Percentiles rank a stretch among this genome's conserved stretches.
These are phyloP conservation scores for Eucalyptus paniculata DNA, from an alignment of 345 rosid genomes.

Conservation along the genomic window DNA sequence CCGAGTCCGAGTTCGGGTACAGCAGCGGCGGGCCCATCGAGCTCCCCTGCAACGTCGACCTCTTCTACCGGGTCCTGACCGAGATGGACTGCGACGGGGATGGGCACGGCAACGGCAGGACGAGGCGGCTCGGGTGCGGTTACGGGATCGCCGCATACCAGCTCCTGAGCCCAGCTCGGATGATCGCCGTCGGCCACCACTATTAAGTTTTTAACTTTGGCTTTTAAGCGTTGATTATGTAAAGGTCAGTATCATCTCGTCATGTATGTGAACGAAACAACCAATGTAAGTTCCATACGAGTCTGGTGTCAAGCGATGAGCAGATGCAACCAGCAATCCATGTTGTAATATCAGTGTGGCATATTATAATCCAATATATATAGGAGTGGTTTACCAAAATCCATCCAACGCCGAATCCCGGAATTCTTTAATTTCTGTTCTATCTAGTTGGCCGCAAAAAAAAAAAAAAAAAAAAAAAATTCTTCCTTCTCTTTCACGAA, in stretches of 20 bases:
- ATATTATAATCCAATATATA: not conserved
- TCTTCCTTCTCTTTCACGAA: not conserved
- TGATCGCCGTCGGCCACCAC: conserved; percentile 6
- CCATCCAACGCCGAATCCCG: not conserved
- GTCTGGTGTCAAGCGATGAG: not conserved
- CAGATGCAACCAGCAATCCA: not conserved
- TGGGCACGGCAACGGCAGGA: not conserved
- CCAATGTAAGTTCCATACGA: not conserved
- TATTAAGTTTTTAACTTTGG: not conserved
- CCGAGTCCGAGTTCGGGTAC: conserved; percentile 53
- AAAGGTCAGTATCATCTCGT: not conserved
- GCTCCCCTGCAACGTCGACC: conserved; percentile 55
- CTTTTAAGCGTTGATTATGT: not conserved
- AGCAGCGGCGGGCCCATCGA: conserved; percentile 35
- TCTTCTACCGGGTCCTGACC: conserved; percentile 26
- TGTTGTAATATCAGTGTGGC: not conserved
- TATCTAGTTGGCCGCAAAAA: not conserved
- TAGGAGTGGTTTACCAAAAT: not conserved
- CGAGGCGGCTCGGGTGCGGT: conserved; percentile 13
- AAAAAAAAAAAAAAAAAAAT: no score
- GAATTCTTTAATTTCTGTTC: not conserved
- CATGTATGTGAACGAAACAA: not conserved
- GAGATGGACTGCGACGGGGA: conserved; percentile 10
- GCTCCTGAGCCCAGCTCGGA: conserved; percentile 20
- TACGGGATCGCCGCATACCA: conserved; percentile 14